Base-by-base conservation (phyloP, 2,329 filamentous ascomycete species). In the Fusarium goolgardi region DNA sequence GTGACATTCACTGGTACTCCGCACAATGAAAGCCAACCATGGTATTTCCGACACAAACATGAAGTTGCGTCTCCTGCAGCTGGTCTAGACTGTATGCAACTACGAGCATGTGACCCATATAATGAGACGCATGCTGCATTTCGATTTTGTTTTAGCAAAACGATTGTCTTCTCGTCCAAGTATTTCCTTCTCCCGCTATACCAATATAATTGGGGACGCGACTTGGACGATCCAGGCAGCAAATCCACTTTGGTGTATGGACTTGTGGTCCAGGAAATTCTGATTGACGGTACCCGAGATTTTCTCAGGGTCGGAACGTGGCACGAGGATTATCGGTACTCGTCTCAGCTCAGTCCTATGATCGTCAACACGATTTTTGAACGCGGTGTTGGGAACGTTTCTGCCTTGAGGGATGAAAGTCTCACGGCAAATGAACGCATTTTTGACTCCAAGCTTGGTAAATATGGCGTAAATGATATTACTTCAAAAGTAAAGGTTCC, bases 21-120 rank as follows among this genome's bases (percentile, higher is more conserved):
- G 0, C 8, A 7, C 1, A 6, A 3, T 0, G 1, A 2, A 20
- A 1, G 6, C 2, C 5, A 6, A 13, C 1, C 11, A 23, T 29
- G 15, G 3, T 16, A 1, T 6, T 57, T 53, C 11, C 46, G 27
- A 10, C n/a, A 29, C 5, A 7, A 52, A 3, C 5, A 6, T 6
- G 25, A 7, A 2, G 0, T 39, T 1, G 10, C 16, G 1, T 0
- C 6, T 3, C 13, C 6, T 6, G 25, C 41, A 6, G 2, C 10
- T 3, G 34, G 34, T 0, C 16, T 39, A 5, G 11, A 50, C 6
- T 20, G 2, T n/a, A 9, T 50, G 2, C 20, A 8, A 6, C 9
- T 51, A 6, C n/a, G 0, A 16, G 12, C 2, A 1, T 41, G 39
- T 3, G 10, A 18, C 1, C 39, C 21, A 25, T 3, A 6, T 0